Base-by-base conservation (phyloP, 768 basidiomycete genomes). In the Boletus fagicola region DNA sequence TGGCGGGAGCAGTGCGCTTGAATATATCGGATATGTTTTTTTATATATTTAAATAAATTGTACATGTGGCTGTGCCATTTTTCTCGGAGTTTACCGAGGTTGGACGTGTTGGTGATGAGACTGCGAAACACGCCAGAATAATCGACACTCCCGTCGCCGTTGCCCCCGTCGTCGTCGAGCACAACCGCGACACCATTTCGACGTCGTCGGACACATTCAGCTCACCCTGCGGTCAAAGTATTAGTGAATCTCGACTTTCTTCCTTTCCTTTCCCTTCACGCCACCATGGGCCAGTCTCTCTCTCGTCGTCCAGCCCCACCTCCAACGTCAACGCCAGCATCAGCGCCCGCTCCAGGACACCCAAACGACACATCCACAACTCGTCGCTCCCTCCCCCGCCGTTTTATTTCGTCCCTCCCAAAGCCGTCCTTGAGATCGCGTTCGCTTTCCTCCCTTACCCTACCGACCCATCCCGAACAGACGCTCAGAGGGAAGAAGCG, bases 1-100 rank as follows among this genome's bases (percentile, higher is more conserved):
- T 90, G 88, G 89, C 77, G 89, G 10, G 74, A 77, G 60, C 67
- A 77, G 77, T 33, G 10, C 2, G 11, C 18, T 50, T 65, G 54
- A 56, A 20, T 10, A 24, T 2, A 33, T 11, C 1, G 13, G 16
- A 33, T 51, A 30, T 54, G n/a, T 43, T 53, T 51, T 56, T 42
- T 38, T 24, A 36, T 38, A 42, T 62, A 58, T 50, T 53, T 59
- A 60, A 44, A 46, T 54, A 38, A 54, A 48, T 61, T 56, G 11
- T 46, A 6, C 16, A 16, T 44, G 58, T 66, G 65, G 67, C 65
- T 60, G 54, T 68, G 61, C 56, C 9, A 18, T 49, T 7, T 42
- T 15, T 5, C 31, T 20, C 66, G 66, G 66, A 39, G 18, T 49
- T 62, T 57, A 31, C 66, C 66, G 68, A 59, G 47, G 67, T 52